phyloP scores from a whole-genome alignment of 2,329 filamentous ascomycete genomes.

The Epichloe typhina region DNA sequence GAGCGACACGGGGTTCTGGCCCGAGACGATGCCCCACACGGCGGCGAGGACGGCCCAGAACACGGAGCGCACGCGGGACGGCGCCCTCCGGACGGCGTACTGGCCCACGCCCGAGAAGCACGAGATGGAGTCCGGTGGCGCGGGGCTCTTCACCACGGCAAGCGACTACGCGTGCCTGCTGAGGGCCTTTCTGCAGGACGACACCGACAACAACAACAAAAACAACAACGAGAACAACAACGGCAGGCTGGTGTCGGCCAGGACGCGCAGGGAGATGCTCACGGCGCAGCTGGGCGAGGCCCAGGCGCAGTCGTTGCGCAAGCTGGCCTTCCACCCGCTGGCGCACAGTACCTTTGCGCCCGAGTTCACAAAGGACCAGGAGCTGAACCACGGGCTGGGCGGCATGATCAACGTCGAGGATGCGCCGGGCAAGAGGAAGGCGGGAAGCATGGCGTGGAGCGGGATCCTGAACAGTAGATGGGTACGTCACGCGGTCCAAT shows the following conservation, averaged over 20 bases:
- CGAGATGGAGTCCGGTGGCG: conserved; percentile 28
- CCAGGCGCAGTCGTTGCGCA: conserved; percentile 12
- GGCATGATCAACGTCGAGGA: conserved; percentile 27
- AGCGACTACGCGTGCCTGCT: conserved; percentile 26
- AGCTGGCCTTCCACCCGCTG: conserved; percentile 8
- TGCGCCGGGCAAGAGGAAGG: conserved; percentile 24
- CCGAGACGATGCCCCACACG: conserved; percentile 14
- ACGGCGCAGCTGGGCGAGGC: conserved; percentile 25
- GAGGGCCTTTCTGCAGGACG: conserved; percentile 17
- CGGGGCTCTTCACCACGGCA: conserved; percentile 29
- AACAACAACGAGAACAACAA: not conserved
- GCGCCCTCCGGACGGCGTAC: conserved; percentile 9
- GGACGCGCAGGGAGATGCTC: conserved; percentile 23
- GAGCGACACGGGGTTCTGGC: conserved; percentile 24
- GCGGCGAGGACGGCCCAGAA: conserved; percentile 11
- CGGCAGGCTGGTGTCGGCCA: conserved; percentile 16
- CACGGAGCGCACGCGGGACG: conserved; percentile 11
- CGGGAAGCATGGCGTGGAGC: conserved; percentile 31
- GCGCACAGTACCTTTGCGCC: conserved; percentile 18
- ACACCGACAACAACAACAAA: too few species aligned
- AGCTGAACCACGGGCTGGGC: conserved; percentile 24
- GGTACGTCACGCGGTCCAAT: conserved; percentile 17
- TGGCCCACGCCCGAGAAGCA: conserved; percentile 16
- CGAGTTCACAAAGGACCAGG: conserved; percentile 21
- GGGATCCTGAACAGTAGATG: conserved; percentile 29